A percentile compares a stretch with the other conserved stretches of the same genome.
Conservation (phyloP, 345 rosid genomes). For the Mangifera indica region DNA sequence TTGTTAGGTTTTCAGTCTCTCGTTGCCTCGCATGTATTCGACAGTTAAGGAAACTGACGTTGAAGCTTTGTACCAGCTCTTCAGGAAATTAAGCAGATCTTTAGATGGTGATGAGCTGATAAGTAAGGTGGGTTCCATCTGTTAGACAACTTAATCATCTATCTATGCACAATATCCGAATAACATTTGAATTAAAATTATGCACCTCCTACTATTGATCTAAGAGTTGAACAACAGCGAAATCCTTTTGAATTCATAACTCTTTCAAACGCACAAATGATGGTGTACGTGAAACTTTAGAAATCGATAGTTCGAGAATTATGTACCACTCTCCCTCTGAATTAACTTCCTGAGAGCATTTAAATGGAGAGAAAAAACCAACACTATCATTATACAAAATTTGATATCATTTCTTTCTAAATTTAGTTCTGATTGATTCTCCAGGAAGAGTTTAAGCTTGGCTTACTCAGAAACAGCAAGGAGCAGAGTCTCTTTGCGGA, state of each 20-base stretch:
- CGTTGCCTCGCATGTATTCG: background rate
- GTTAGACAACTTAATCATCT: too few species aligned
- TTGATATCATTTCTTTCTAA: background rate
- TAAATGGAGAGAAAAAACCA: too few species aligned
- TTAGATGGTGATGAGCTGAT: conserved; percentile 54
- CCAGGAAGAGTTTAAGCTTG: conserved; percentile 75
- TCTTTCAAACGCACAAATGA: too few species aligned
- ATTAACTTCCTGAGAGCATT: too few species aligned
- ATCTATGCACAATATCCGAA: too few species aligned
- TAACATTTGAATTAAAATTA: too few species aligned
- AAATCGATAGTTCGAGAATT: too few species aligned
- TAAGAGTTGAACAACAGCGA: too few species aligned
- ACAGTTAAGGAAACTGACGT: conserved; percentile 61
- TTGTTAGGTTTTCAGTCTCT: background rate
- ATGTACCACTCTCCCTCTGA: too few species aligned
- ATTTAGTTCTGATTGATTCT: background rate
- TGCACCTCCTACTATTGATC: too few species aligned
- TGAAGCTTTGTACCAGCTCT: conserved; percentile 53
- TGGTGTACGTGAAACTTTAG: too few species aligned
- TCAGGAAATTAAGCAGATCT: conserved; percentile 61
- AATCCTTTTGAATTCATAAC: too few species aligned
- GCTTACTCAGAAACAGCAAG: conserved; percentile 56
- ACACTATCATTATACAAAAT: background rate
- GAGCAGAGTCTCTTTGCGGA: conserved; percentile 47
- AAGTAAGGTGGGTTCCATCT: conserved; percentile 46